A percentile compares a stretch with the other conserved stretches of the same genome.
These are phyloP conservation scores for Boletellus ananiceps DNA, from an alignment of 768 basidiomycete species.

Conservation along the genomic window DNA sequence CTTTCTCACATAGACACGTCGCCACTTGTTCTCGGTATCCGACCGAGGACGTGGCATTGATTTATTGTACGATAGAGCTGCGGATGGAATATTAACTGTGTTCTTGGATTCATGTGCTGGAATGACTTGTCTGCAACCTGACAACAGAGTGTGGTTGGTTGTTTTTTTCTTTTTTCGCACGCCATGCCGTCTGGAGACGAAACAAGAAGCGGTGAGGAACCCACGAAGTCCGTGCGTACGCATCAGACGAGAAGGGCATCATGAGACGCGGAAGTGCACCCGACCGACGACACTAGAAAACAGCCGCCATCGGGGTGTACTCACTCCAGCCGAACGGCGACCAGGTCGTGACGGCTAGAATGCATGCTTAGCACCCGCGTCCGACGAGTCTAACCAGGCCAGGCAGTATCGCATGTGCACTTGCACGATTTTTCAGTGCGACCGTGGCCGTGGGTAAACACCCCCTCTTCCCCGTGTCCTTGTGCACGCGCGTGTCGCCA, in stretches of 20 bases:
- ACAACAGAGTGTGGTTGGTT: slow-evolving; percentile 1
- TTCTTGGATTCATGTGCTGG: slow-evolving; percentile 19
- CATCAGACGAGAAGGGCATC: too few species aligned
- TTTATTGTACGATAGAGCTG: slow-evolving; percentile 34
- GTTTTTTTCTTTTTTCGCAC: not conserved
- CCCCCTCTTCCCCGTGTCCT: too few species aligned
- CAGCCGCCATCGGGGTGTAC: too few species aligned
- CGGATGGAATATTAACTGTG: slow-evolving; percentile 31
- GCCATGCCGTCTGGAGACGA: not conserved
- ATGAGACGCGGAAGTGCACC: not conserved
- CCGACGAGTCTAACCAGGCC: too few species aligned
- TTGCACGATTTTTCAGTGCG: too few species aligned
- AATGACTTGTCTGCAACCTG: slow-evolving; percentile 7
- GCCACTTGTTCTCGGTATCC: slow-evolving; percentile 10
- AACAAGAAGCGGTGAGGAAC: not conserved
- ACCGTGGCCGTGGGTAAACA: too few species aligned
- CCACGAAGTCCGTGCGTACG: not conserved
- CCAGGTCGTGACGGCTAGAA: too few species aligned
- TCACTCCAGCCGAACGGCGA: too few species aligned
- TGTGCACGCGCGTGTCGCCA: too few species aligned
- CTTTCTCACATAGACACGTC: slow-evolving; percentile 27
- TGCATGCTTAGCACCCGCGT: too few species aligned
- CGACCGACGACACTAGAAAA: too few species aligned
- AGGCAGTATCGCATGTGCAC: too few species aligned
- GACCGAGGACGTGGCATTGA: slow-evolving; percentile 31